Conservation (phyloP, 495 filamentous ascomycete genomes). For the Monascus purpureus region DNA sequence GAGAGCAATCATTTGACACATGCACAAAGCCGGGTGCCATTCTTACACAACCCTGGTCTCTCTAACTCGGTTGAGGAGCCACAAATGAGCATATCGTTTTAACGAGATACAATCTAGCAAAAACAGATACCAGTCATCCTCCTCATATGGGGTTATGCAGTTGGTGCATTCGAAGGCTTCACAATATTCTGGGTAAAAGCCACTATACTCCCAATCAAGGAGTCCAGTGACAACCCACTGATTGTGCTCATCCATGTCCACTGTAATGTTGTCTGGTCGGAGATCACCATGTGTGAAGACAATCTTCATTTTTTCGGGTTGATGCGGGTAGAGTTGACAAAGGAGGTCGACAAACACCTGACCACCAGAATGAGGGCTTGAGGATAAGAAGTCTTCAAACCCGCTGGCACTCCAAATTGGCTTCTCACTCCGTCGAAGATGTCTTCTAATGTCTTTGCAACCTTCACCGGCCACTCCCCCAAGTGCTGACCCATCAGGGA, state of each 20-base stretch:
- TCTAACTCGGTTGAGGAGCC: slow-evolving; percentile 8
- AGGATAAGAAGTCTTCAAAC: slow-evolving; percentile 20
- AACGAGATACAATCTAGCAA: slow-evolving; percentile 14
- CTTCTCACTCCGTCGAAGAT: slow-evolving; percentile 7
- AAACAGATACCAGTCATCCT: slow-evolving; percentile 15
- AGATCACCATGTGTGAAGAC: slow-evolving; percentile 35
- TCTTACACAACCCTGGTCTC: slow-evolving; percentile 16
- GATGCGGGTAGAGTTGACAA: slow-evolving; percentile 1
- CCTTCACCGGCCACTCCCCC: slow-evolving; percentile 14
- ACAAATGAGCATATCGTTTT: slow-evolving; percentile 8
- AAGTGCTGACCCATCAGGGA: slow-evolving; percentile 5
- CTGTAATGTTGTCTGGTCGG: slow-evolving; percentile 29
- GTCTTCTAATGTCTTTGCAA: slow-evolving; percentile 13
- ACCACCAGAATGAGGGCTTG: slow-evolving; percentile 8
- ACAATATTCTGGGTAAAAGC: slow-evolving; percentile 36
- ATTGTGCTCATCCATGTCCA: slow-evolving; percentile 15
- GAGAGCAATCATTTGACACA: slow-evolving; percentile 6
- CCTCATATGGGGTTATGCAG: slow-evolving; percentile 9
- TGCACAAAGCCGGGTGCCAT: too few species aligned
- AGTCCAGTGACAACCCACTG: slow-evolving; percentile 24
- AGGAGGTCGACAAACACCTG: slow-evolving; percentile 12
- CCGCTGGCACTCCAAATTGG: slow-evolving; percentile 9
- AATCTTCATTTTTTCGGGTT: slow-evolving; percentile 6
- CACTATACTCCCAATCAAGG: slow-evolving; percentile 37
- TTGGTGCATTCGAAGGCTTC: slow-evolving; percentile 17